Conservation (phyloP, 2,329 filamentous ascomycete species). For the Samsoniella hepiali region DNA sequence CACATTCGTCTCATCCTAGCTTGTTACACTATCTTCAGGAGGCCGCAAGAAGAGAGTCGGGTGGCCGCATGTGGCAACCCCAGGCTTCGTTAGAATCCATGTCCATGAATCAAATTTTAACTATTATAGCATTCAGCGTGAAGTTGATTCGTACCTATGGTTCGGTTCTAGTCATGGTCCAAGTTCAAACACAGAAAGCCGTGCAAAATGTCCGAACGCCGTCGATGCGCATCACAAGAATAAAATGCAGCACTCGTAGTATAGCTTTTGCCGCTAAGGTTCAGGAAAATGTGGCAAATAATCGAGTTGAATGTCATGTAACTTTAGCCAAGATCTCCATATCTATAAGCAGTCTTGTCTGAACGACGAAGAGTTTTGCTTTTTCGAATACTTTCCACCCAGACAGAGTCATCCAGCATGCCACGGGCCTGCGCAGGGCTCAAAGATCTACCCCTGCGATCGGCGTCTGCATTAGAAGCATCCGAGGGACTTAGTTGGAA, state of each 20-base stretch:
- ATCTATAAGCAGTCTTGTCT: conserved; percentile 33
- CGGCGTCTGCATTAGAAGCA: conserved; percentile 38
- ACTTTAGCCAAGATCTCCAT: conserved; percentile 28
- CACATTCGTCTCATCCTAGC: not conserved
- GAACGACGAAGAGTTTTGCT: conserved; percentile 69
- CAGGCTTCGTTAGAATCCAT: not conserved
- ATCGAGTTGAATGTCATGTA: not conserved
- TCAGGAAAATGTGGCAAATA: not conserved
- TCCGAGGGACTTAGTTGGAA: conserved; percentile 50
- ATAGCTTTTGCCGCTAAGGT: not conserved
- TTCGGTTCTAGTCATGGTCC: not conserved
- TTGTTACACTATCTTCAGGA: not conserved
- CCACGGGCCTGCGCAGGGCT: conserved; percentile 76
- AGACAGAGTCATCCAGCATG: conserved; percentile 83
- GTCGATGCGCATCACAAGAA: not conserved
- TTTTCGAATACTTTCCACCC: conserved; percentile 87
- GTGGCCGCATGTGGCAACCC: not conserved
- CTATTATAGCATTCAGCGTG: not conserved
- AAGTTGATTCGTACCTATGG: not conserved
- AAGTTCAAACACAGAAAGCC: not conserved
- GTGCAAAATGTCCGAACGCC: not conserved
- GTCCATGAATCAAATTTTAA: not conserved
- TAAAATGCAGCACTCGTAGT: not conserved
- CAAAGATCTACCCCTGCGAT: conserved; percentile 64
- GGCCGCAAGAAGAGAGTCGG: not conserved